Conservation (phyloP, 2,329 filamentous ascomycete genomes). For the Colletotrichum sidae region DNA sequence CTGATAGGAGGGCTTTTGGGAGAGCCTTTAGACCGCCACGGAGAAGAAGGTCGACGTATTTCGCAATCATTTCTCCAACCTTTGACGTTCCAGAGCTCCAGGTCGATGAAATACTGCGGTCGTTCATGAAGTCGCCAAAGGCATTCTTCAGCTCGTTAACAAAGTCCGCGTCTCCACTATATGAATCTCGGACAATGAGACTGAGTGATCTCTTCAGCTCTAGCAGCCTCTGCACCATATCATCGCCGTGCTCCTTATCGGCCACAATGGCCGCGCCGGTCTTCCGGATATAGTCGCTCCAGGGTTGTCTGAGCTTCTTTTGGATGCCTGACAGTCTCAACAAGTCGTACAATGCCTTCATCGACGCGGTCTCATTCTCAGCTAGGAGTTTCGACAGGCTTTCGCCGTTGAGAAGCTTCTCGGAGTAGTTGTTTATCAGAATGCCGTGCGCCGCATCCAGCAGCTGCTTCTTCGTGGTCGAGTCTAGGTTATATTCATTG, state of each 20-base stretch:
- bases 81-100: conserved; percentile 90
- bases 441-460: conserved; percentile 79
- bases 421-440: conserved; percentile 76
- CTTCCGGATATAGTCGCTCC: conserved; percentile 81
- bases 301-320: conserved; percentile 76
- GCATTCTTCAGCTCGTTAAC: conserved; percentile 83
- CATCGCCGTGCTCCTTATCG: conserved; percentile 80
- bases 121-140: conserved; percentile 93
- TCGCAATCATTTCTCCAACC: conserved; percentile 98
- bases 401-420: conserved; percentile 72
- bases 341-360: conserved; percentile 82
- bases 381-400: conserved; percentile 81
- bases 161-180: conserved; percentile 81
- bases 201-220: conserved; percentile 85
- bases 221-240: conserved; percentile 88
- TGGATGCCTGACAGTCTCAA: conserved; percentile 79
- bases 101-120: conserved; percentile 76
- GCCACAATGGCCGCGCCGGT: conserved; percentile 83
- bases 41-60: conserved; percentile 91
- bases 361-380: conserved; percentile 73
- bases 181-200: conserved; percentile 79
- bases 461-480: conserved; percentile 82
- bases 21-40: conserved; percentile 88
- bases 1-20: conserved; percentile 74
- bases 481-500: conserved; percentile 84